A percentile compares a stretch with the other conserved stretches of the same genome.
Conservation (phyloP, 164 flowering plant genomes). For the Nelumbo lutea region DNA sequence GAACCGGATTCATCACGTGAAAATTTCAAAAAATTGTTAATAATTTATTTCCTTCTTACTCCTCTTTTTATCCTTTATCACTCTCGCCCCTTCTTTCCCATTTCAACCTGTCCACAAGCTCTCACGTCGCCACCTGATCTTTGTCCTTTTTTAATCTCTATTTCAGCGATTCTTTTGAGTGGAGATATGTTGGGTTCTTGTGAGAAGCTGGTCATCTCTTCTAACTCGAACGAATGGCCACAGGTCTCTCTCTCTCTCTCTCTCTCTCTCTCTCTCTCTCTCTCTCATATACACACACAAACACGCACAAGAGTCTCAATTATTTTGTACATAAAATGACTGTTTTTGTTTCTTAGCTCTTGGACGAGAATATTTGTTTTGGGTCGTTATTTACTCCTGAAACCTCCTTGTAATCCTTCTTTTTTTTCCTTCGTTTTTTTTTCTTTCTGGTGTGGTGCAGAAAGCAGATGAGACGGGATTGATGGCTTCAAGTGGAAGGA, state of each 20-base stretch:
- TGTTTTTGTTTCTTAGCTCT: conserved; percentile 27
- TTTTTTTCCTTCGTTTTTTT: neutral
- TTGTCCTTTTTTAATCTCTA: conserved; percentile 35
- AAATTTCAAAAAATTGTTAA: too few species aligned
- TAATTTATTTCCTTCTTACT: neutral
- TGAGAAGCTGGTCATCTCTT: conserved; percentile 18
- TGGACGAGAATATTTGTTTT: conserved; percentile 21
- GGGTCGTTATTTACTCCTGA: conserved; percentile 4
- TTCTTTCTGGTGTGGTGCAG: conserved; percentile 2
- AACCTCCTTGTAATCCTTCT: conserved; percentile 1
- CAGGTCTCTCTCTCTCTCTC: conserved; percentile 15
- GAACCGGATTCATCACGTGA: neutral
- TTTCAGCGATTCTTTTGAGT: conserved; percentile 26
- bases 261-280: conserved; percentile 9
- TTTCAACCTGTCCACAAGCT: conserved; percentile 21
- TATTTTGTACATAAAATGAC: conserved; percentile 18
- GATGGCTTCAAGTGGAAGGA: conserved; percentile 15
- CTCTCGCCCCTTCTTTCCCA: conserved; percentile 13
- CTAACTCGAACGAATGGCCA: conserved; percentile 21
- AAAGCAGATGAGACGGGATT: conserved; percentile 5
- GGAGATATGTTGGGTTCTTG: conserved; percentile 5
- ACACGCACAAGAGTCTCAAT: conserved; percentile 10
- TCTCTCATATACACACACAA: conserved; percentile 1
- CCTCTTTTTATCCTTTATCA: neutral
- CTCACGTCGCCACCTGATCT: conserved; percentile 40